These are phyloP conservation scores for Sorghum bicolor DNA, from an alignment of 176 grass and related monocot species.

Conservation along the genomic window Sorghum_bicolor_NCBIv3 NC_012873.2:55814001-55814500, in stretches of 20 bases:
- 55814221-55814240: slow-evolving; percentile 79
- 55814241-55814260: slow-evolving; percentile 76
- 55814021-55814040: not conserved
- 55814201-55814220: slow-evolving; percentile 90
- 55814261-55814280: slow-evolving; percentile 74
- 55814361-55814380: not conserved
- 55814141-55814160: too few species aligned
- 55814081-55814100: not conserved
- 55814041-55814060: not conserved
- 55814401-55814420: not conserved
- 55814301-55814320: slow-evolving; percentile 71
- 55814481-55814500: not conserved
- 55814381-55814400: not conserved
- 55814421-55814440: not conserved
- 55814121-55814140: not conserved
- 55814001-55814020: too few species aligned
- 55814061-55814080: not conserved
- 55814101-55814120: not conserved
- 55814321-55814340: slow-evolving; percentile 80
- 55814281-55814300: slow-evolving; percentile 69
- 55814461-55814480: not conserved
- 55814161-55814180: slow-evolving; percentile 56
- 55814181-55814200: slow-evolving; percentile 84
- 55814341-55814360: slow-evolving; percentile 78
- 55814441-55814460: not conserved